Evolutionary conservation across 202 grass and related monocot genomes (phyloP).

Genomic region (Alloteropsis angusta): DNA sequence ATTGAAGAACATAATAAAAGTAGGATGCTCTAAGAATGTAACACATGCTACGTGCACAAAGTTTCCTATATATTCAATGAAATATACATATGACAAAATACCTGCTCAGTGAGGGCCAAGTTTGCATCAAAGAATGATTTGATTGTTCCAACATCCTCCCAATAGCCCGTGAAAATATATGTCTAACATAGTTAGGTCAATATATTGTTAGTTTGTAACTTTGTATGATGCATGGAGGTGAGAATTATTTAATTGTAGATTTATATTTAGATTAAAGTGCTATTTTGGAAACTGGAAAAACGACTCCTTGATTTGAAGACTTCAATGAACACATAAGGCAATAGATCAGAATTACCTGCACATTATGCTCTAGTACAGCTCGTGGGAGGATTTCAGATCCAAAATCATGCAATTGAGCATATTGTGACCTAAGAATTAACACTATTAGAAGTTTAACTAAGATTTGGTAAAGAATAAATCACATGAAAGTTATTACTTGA

Average conservation of each 20-base stretch:
- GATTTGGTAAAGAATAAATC: neutral
- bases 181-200: constrained; percentile 35
- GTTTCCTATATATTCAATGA: neutral
- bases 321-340: neutral
- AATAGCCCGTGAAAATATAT: constrained; percentile 61
- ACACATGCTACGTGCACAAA: neutral
- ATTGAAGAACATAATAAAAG: neutral
- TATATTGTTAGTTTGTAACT: neutral
- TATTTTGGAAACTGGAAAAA: neutral
- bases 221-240: neutral
- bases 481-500: constrained; percentile 31
- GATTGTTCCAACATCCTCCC: constrained; percentile 84
- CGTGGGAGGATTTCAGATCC: constrained; percentile 73
- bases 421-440: constrained; percentile 46
- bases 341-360: constrained; percentile 32
- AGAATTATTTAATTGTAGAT: neutral
- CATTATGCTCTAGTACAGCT: constrained; percentile 46
- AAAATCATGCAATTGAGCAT: constrained; percentile 60
- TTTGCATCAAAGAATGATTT: constrained; percentile 81
- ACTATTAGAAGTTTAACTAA: neutral
- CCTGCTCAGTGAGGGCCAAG: constrained; percentile 70
- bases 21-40: neutral
- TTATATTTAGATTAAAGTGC: neutral
- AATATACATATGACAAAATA: neutral
- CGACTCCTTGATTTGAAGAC: neutral